A percentile compares a stretch with the other conserved stretches of the same genome.
Evolutionary conservation across 1,139 yeast species (phyloP).

Genomic region (Saccharomycopsis hybrid): DNA sequence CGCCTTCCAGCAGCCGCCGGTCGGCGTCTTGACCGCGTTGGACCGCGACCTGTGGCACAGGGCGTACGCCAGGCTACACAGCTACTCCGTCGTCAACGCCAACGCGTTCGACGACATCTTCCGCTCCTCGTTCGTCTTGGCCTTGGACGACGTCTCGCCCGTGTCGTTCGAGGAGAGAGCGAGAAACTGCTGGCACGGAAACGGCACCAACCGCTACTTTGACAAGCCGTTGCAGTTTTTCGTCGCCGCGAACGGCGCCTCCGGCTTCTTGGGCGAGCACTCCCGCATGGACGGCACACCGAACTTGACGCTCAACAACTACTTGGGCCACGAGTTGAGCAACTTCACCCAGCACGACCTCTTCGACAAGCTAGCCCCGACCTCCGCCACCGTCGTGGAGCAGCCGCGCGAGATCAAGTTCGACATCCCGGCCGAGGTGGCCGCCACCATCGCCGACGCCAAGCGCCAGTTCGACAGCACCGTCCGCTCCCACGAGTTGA

Average conservation of each 20-base stretch:
- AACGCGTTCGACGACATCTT: slow-evolving; percentile 62
- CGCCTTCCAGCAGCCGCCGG: slow-evolving; percentile 43
- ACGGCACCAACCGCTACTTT: slow-evolving; percentile 83
- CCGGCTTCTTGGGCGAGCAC: slow-evolving; percentile 95
- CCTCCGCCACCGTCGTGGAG: not conserved
- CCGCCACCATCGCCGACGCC: slow-evolving; percentile 49
- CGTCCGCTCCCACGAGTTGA: slow-evolving; percentile 50
- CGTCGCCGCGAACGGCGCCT: slow-evolving; percentile 73
- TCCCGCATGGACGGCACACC: slow-evolving; percentile 99
- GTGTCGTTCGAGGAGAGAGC: slow-evolving; percentile 81
- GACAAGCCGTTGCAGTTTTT: slow-evolving; percentile 91
- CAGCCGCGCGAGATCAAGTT: slow-evolving; percentile 31
- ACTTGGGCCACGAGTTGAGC: slow-evolving; percentile 50
- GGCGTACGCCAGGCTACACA: slow-evolving; percentile 51
- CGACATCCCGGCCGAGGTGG: slow-evolving; percentile 40
- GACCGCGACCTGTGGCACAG: slow-evolving; percentile 80
- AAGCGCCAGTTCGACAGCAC: slow-evolving; percentile 47
- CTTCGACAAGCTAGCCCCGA: slow-evolving; percentile 4
- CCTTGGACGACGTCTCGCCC: slow-evolving; percentile 72
- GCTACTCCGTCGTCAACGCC: slow-evolving; percentile 50
- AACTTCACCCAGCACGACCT: slow-evolving; percentile 37
- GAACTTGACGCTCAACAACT: slow-evolving; percentile 82
- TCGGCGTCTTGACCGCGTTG: slow-evolving; percentile 78
- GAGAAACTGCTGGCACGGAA: slow-evolving; percentile 89
- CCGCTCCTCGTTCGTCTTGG: slow-evolving; percentile 72